Base-by-base conservation (phyloP, 176 grass and related monocot genomes). In the Ananas comosus region DNA sequence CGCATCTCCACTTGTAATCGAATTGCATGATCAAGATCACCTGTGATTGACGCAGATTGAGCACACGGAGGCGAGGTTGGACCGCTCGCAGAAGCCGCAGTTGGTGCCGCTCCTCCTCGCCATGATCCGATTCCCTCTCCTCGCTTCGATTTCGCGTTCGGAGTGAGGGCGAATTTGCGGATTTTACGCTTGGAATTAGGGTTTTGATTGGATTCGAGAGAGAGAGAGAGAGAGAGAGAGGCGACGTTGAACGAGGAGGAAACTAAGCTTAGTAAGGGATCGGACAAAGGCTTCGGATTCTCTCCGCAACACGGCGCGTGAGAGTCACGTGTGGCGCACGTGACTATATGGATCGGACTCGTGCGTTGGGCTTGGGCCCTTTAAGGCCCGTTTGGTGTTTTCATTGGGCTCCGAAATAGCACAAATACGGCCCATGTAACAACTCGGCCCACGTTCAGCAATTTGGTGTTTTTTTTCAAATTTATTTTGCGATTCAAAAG, bases 1-100 rank as follows among this genome's bases (percentile, higher is more conserved):
- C 0, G 4, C 49, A 67, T 51, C 14, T 11, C 18, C 8, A 49
- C 17, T 67, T 63, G 2, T 49, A 13, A 53, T 51, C 64, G 49
- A 51, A 52, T 57, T 1, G 23, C 4, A 22, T 2, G 16, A 68
- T 18, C 23, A 9, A 22, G 1, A 1, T 27, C 64, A 91, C 94
- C 85, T 88, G 48, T 77, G 71, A 77, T 93, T 99, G 58, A 93
- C 90, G 80, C 94, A 99, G 2, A 66, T 48, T 13, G 90, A 58
- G 65, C 94, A 99, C 63, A 84, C 88, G 53, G 94, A 99, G 21
- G 82, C 82, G 27, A 93, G 94, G 75, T 93, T 93, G 75, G 85
- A 82, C 49, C 70, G 81, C 82, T 99, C 94, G 84, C 90, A 99
- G 65, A 99, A 68, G 14, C 84, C 68, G 75, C 90, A 99, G 75